These are phyloP conservation scores for Apophysomyces sp. DNA, from an alignment of 371 early-diverging fungal species.

Conservation along the genomic window DNA sequence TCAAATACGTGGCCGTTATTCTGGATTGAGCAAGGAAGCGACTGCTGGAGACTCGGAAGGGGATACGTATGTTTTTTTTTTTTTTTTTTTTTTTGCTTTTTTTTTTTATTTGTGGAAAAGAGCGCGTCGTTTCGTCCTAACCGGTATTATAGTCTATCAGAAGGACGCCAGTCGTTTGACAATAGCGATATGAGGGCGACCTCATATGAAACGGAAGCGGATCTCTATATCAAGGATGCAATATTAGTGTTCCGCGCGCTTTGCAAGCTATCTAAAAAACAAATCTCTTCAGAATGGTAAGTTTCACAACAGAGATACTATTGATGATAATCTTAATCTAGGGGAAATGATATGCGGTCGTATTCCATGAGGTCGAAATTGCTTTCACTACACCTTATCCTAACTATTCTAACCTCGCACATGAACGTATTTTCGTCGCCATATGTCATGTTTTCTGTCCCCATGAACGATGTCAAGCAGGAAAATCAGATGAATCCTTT, in stretches of 20 bases:
- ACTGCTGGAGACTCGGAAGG: not conserved
- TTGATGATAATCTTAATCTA: constrained; percentile 7
- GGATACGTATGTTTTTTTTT: not conserved
- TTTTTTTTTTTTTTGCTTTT: too few relatives aligned
- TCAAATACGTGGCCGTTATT: not conserved
- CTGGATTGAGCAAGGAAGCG: not conserved
- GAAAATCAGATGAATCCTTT: constrained; percentile 51
- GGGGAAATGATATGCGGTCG: constrained; percentile 52
- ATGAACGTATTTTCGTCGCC: constrained; percentile 57
- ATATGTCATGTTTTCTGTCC: constrained; percentile 32
- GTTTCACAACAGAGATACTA: not conserved
- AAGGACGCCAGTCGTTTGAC: constrained; percentile 34
- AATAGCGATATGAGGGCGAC: constrained; percentile 19
- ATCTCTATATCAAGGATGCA: constrained; percentile 71
- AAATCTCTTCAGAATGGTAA: constrained; percentile 53
- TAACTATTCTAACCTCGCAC: constrained; percentile 56
- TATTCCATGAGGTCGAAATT: constrained; percentile 66
- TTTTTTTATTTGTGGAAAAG: too few relatives aligned
- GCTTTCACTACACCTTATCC: constrained; percentile 60
- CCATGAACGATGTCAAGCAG: constrained; percentile 20
- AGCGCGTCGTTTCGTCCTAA: too few relatives aligned
- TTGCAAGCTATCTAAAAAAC: constrained; percentile 88
- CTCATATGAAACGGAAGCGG: constrained; percentile 40
- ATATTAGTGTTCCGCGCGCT: constrained; percentile 89
- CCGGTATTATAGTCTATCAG: constrained; percentile 2